Percentiles rank a stretch among this genome's conserved stretches.
Evolutionary conservation across 164 flowering plant species (phyloP).

Genomic region (Vitis amurensis): DNA sequence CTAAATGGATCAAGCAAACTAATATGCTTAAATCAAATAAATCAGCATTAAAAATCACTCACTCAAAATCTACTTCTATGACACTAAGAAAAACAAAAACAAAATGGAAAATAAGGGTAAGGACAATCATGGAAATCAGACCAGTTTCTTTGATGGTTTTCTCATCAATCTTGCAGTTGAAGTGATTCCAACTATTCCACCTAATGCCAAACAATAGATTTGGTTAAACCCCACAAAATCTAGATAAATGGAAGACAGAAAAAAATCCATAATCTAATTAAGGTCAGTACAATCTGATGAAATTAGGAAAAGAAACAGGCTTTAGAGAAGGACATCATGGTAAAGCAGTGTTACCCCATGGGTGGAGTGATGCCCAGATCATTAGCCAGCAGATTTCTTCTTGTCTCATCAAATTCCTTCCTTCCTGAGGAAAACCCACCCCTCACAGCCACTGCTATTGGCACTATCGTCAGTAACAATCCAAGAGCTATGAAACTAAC

Average conservation of each 20-base stretch:
- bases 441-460: not conserved
- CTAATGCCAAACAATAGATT: conserved; percentile 12
- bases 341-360: conserved; percentile 32
- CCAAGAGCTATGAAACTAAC: not conserved
- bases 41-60: too few relatives aligned
- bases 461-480: not conserved
- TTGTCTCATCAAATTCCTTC: not conserved
- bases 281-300: too few relatives aligned
- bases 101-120: not conserved
- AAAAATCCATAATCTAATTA: not conserved
- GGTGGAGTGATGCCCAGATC: conserved; percentile 49
- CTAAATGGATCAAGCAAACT: too few relatives aligned
- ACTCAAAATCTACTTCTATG: too few relatives aligned
- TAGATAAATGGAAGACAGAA: not conserved
- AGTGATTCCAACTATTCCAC: conserved; percentile 60
- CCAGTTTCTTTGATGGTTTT: conserved; percentile 40
- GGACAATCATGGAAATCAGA: not conserved
- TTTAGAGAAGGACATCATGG: not conserved
- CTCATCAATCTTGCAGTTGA: conserved; percentile 34
- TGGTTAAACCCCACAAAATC: not conserved
- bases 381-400: conserved; percentile 33
- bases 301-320: too few relatives aligned
- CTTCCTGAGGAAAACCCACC: too few relatives aligned
- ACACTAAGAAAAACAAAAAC: too few relatives aligned
- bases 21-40: not conserved